Percentiles rank a stretch among this genome's conserved stretches.
Evolutionary conservation across 805 yeast species (phyloP).

Genomic region (Candida verbasci): DNA sequence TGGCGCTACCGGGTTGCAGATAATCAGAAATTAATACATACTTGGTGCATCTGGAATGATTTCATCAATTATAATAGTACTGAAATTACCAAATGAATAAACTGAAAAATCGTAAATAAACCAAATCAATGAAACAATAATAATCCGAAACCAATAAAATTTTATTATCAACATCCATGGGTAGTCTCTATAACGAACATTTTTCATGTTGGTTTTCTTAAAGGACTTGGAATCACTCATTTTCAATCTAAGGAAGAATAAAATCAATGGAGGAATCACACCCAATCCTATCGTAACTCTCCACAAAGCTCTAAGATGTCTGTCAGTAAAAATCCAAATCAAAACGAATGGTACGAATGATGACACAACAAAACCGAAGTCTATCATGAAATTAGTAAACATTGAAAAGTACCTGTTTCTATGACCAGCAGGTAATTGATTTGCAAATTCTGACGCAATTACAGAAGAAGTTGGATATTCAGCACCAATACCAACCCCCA

Average conservation of each 20-base stretch:
- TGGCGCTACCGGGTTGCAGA: no score
- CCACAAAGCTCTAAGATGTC: slow-evolving; percentile 82
- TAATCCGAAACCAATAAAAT: slow-evolving; percentile 79
- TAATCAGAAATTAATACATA: no score
- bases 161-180: slow-evolving; percentile 71
- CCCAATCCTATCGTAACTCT: slow-evolving; percentile 87
- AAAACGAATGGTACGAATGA: slow-evolving; percentile 84
- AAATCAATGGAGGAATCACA: slow-evolving; percentile 77
- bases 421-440: slow-evolving; percentile 69
- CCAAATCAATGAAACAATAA: slow-evolving; percentile 76
- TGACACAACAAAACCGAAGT: slow-evolving; percentile 76
- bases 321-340: slow-evolving; percentile 72
- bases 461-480: slow-evolving; percentile 94
- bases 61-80: slow-evolving; percentile 60
- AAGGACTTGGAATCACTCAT: slow-evolving; percentile 73
- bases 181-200: slow-evolving; percentile 33
- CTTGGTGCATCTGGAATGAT: slow-evolving; percentile 58
- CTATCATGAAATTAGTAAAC: slow-evolving; percentile 89
- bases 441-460: slow-evolving; percentile 89
- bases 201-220: slow-evolving; percentile 64
- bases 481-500: slow-evolving; percentile 91
- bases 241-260: slow-evolving; percentile 73
- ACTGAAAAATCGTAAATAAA: slow-evolving; percentile 85
- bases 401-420: slow-evolving; percentile 86
- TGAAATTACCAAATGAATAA: slow-evolving; percentile 84